Evolutionary conservation across 129 eudicot species (phyloP), one percentile per base, ranked within the genome.

Genomic region (Gnaphalium uliginosum): DNA sequence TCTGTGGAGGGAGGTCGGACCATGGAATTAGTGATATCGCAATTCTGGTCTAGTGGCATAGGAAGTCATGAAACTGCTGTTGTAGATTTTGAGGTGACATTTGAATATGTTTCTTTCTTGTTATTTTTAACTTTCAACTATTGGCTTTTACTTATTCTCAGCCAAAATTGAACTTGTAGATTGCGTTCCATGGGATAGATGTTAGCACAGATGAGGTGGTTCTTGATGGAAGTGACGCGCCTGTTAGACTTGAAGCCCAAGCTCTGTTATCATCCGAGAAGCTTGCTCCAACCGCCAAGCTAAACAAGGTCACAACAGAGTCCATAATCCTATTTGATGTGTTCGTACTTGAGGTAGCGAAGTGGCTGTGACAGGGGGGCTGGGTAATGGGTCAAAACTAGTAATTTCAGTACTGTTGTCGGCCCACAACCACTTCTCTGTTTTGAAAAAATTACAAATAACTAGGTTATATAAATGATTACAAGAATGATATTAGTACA

Each of bases 1-100:
- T 71, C 80, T 13, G 99, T 95, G 43, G 90, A 89, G 89, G 90
- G 95, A 71, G 96, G 97, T 37, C 84, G 81, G 25, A 95, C 99
- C 53, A 89, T 95, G 87, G 99, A 95, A 82, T 81, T 95, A 65
- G 97, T 96, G 66, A 83, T 95, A 70, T 89, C 99, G 64, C 99
- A 95, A 72, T 95, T 89, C 78, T 95, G 99, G 99, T 95, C 99
- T n/a, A 95, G 99, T 79, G 99, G 99, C 56, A 65, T 88, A 48
- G 99, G 99, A 84, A 89, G 92, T 80, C 87, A 86, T 69, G 99
- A 91, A 83, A 78, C 83, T 59, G 88, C 96, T 18, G 72, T 63
- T 37, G 97, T 91, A 21, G 97, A 95, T 79, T 81, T 95, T 78
- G 99, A 95, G 96, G 98, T 93, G 82, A 74, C 48, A 74, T 60